Conservation (phyloP, 768 basidiomycete genomes). For the Infundibulicybe gibba region DNA sequence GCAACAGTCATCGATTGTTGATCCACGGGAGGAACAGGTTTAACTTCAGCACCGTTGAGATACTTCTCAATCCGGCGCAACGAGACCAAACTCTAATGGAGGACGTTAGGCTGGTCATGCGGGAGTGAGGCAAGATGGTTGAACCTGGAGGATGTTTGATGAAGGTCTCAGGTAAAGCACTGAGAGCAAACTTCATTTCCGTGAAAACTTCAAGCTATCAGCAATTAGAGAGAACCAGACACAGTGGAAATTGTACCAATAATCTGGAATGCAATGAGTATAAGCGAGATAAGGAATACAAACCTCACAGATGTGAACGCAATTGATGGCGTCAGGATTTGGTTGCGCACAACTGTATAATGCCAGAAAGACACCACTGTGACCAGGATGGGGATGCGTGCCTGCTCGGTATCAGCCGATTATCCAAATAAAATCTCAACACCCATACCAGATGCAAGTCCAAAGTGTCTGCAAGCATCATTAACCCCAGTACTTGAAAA, state of each 20-base stretch:
- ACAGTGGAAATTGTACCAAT: slow-evolving; percentile 20
- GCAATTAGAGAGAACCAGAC: neutral
- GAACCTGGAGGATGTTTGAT: slow-evolving; percentile 84
- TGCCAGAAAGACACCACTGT: slow-evolving; percentile 66
- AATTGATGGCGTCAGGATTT: slow-evolving; percentile 74
- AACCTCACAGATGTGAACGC: slow-evolving; percentile 71
- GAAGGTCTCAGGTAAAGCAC: slow-evolving; percentile 85
- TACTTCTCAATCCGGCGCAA: slow-evolving; percentile 91
- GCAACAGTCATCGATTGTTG: slow-evolving; percentile 60
- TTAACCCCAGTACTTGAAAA: neutral
- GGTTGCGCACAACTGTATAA: slow-evolving; percentile 67
- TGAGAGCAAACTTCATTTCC: slow-evolving; percentile 86
- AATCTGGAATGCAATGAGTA: slow-evolving; percentile 44
- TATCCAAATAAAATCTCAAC: neutral
- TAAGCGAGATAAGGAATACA: slow-evolving; percentile 37
- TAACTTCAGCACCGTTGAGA: slow-evolving; percentile 70
- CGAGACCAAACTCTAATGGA: slow-evolving; percentile 67
- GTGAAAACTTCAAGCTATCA: slow-evolving; percentile 59
- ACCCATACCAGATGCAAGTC: slow-evolving; percentile 42
- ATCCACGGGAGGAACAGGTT: slow-evolving; percentile 52
- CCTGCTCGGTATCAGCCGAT: slow-evolving; percentile 21
- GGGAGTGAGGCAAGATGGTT: slow-evolving; percentile 1
- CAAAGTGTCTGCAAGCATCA: slow-evolving; percentile 31
- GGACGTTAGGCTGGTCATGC: neutral
- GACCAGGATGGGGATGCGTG: slow-evolving; percentile 63